Evolutionary conservation across 306 rosid genomes (phyloP), one percentile per base, ranked within the genome.

Genomic region (Boehmeria nivea): DNA sequence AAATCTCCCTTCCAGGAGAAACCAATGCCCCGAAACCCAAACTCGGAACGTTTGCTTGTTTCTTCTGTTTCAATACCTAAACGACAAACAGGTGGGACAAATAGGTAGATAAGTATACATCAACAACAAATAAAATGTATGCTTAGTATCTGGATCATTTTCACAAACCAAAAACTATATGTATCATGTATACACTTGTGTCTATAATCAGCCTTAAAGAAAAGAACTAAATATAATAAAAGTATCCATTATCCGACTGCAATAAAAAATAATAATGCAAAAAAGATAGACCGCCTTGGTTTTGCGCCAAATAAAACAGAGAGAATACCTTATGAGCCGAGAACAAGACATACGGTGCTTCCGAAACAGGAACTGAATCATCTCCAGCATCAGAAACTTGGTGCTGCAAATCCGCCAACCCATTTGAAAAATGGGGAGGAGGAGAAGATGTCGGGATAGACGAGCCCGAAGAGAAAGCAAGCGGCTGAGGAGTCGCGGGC

Each of bases 1-100:
- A 85, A 48, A 84, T 64, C 54, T 83, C 95, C 83, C 87, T 82
- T 45, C 99, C 99, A 23, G 99, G 89, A 43, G 89, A 82, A 69
- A 93, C 78, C 73, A 93, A 68, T 48, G 95, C 99, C 79, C 99
- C 99, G 67, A 93, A 87, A 75, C 99, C 95, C 83, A 93, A 73
- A 85, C 96, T 87, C 33, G 95, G 99, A 26, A 83, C 87, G 54
- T 93, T 93, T 51, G 88, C 85, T 59, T 72, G 93, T 75, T 93
- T 93, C 82, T 87, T 93, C 71, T 71, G 82, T 74, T 87, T 93
- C 74, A 85, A 69, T 48, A 87, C 79, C 99, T 93, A 68, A 49
- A 66, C 37, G 23, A 57, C 24, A 69, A 61, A 61, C n/a, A 20
- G 22, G 34, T 43, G 43, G 47, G 60, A 60, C n/a, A n/a, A 31